phyloP scores from a whole-genome alignment of 1,139 yeast species.

The Nakaseomyces glabratus region DNA sequence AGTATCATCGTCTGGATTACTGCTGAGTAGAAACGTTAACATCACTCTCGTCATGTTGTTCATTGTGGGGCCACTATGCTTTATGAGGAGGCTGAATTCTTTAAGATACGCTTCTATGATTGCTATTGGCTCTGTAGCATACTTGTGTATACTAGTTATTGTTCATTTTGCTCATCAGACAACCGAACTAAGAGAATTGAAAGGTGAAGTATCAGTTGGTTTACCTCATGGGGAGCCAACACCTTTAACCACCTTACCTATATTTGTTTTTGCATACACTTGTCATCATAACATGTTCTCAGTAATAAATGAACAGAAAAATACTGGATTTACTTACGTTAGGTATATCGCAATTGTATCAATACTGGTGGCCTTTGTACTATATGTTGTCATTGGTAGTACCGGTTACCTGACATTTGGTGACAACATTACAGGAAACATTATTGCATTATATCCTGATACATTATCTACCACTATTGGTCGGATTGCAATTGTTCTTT shows the following conservation, averaged over 20 bases:
- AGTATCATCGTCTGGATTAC: conserved; percentile 53
- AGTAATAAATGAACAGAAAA: conserved; percentile 69
- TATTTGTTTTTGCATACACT: conserved; percentile 87
- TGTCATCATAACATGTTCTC: conserved; percentile 94
- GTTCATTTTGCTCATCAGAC: conserved; percentile 46
- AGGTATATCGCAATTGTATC: conserved; percentile 47
- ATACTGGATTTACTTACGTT: conserved; percentile 45
- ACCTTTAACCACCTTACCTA: conserved; percentile 71
- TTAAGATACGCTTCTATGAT: conserved; percentile 76
- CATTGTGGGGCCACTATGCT: conserved; percentile 67
- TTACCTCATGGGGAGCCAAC: conserved; percentile 33
- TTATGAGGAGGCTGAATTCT: conserved; percentile 66
- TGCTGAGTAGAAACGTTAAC: conserved; percentile 51
- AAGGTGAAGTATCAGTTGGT: conserved; percentile 38
- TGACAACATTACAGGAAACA: conserved; percentile 67
- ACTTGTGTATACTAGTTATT: conserved; percentile 62
- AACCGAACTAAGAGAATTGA: conserved; percentile 42
- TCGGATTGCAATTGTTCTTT: conserved; percentile 61
- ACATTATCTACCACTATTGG: conserved; percentile 44
- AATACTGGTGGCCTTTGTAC: conserved; percentile 46
- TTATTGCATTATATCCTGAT: conserved; percentile 52
- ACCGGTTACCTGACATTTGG: conserved; percentile 88
- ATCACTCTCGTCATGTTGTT: conserved; percentile 51
- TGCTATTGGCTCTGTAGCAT: conserved; percentile 76
- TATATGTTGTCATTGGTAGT: conserved; percentile 64